Conservation (phyloP, 2,329 filamentous ascomycete species). For the Pseudodiploospora longispora region DNA sequence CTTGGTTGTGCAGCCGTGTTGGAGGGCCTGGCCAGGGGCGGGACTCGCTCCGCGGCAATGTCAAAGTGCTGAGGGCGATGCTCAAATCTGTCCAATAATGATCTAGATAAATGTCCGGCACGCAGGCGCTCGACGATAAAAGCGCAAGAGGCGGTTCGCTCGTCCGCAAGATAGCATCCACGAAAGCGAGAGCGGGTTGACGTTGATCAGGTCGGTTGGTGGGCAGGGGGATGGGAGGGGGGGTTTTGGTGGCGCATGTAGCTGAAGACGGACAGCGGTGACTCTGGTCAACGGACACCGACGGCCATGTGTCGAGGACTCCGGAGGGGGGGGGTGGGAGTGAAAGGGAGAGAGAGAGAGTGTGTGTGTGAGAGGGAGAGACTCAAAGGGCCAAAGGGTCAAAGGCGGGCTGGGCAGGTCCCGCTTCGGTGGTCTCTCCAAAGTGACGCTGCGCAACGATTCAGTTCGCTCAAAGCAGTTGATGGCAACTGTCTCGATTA, state of each 20-base stretch:
- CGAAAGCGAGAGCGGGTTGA: too few relatives aligned
- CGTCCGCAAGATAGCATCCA: background rate
- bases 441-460: too few relatives aligned
- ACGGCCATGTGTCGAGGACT: background rate
- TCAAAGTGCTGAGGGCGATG: background rate
- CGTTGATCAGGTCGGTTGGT: background rate
- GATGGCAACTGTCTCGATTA: too few relatives aligned
- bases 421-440: too few relatives aligned
- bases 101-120: too few relatives aligned
- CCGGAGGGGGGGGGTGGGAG: background rate
- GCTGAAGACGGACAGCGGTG: background rate
- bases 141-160: background rate
- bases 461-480: too few relatives aligned
- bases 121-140: background rate
- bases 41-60: background rate
- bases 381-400: too few relatives aligned
- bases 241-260: conserved; percentile 1
- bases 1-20: too few relatives aligned
- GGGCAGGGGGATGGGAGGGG: background rate
- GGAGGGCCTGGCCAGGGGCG: background rate
- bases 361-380: too few relatives aligned
- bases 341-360: too few relatives aligned
- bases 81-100: background rate
- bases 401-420: too few relatives aligned
- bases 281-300: too few relatives aligned